phyloP scores from a whole-genome alignment of 2,329 filamentous ascomycete species.

The Sporothrix brunneoviolacea region DNA sequence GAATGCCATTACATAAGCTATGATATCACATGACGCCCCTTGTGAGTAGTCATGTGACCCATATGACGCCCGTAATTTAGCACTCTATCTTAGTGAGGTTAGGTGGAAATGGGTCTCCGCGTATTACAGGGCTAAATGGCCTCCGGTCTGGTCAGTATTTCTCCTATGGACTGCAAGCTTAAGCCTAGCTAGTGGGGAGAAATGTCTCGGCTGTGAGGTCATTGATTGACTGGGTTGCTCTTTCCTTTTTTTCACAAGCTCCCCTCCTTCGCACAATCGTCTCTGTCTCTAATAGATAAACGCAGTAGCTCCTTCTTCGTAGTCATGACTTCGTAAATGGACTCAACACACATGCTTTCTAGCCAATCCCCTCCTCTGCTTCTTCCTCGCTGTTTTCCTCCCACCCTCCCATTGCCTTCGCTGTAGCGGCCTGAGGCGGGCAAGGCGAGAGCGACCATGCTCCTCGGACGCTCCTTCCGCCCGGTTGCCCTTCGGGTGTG shows the following conservation, averaged over 20 bases:
- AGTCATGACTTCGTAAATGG: not conserved
- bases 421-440: not conserved
- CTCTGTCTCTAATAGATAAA: too few relatives aligned
- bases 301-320: not conserved
- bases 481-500: conserved; percentile 6
- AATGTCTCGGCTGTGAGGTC: conserved; percentile 9
- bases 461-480: conserved; percentile 13
- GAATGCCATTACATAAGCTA: too few relatives aligned
- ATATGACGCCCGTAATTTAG: too few relatives aligned
- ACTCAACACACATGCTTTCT: too few relatives aligned
- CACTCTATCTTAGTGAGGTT: too few relatives aligned
- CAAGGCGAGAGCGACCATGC: conserved; percentile 11
- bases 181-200: too few relatives aligned
- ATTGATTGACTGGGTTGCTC: conserved; percentile 4
- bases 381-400: not conserved
- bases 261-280: conserved; percentile 11
- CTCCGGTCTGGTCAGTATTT: too few relatives aligned
- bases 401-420: not conserved
- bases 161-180: too few relatives aligned
- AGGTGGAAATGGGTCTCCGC: too few relatives aligned
- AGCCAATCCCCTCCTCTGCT: not conserved
- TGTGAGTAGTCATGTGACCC: too few relatives aligned
- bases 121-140: too few relatives aligned
- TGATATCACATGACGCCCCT: not conserved
- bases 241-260: conserved; percentile 3